A percentile compares a stretch with the other conserved stretches of the same genome.
phyloP scores from a whole-genome alignment of 2,329 filamentous ascomycete species.

The Ophiostoma sp. region DNA sequence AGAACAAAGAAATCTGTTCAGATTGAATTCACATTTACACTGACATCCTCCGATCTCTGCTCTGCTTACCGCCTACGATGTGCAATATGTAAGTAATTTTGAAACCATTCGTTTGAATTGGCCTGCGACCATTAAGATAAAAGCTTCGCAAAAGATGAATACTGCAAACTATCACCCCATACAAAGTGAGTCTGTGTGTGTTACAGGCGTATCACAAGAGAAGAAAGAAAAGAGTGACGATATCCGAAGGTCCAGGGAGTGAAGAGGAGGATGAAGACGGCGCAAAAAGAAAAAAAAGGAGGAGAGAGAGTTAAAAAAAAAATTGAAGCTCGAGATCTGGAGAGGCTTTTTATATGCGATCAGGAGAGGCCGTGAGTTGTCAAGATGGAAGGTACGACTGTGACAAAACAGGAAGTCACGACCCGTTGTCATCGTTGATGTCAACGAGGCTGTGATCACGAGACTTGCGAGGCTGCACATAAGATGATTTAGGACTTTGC shows the following conservation, averaged over 20 bases:
- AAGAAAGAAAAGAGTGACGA: background rate
- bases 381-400: background rate
- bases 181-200: too few species aligned
- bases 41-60: too few species aligned
- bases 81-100: too few species aligned
- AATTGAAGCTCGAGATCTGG: background rate
- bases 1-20: background rate
- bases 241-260: too few species aligned
- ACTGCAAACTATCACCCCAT: too few species aligned
- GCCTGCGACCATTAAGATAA: too few species aligned
- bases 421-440: background rate
- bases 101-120: too few species aligned
- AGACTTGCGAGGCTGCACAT: background rate
- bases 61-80: too few species aligned
- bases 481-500: background rate
- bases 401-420: constrained; percentile 3
- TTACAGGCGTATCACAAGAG: too few species aligned
- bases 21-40: background rate
- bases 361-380: background rate
- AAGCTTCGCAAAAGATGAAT: too few species aligned
- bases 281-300: too few species aligned
- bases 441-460: background rate
- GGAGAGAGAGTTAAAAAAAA: background rate
- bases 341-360: background rate
- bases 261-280: background rate